These are phyloP conservation scores for Termitomyces sp. DNA, from an alignment of 768 basidiomycete species.

Conservation along the genomic window DNA sequence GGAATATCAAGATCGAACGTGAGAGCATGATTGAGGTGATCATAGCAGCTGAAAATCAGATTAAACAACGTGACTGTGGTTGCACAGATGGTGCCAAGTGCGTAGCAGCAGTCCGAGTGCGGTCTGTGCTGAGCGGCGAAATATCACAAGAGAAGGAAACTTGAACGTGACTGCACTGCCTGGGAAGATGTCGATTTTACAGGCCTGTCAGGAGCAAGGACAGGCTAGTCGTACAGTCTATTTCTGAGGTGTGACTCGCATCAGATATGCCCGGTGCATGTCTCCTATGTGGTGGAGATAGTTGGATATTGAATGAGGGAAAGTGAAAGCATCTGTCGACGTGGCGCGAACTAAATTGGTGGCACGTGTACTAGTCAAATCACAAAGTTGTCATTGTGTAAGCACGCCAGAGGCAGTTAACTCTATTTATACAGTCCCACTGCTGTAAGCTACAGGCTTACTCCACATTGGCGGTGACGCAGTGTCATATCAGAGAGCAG, in stretches of 20 bases:
- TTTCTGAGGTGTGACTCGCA: not conserved
- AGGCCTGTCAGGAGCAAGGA: not conserved
- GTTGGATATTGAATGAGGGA: not conserved
- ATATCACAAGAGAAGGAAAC: no score
- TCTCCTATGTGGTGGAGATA: not conserved
- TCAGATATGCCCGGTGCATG: not conserved
- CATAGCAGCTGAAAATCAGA: not conserved
- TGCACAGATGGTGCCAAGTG: not conserved
- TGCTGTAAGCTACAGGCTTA: no score
- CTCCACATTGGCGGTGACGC: not conserved
- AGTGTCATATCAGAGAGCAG: not conserved
- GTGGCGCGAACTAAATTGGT: not conserved
- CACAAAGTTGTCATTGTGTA: no score
- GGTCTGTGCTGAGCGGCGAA: not conserved
- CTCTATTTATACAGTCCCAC: no score
- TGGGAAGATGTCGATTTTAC: not conserved
- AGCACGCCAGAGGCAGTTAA: no score
- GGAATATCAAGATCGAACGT: not conserved
- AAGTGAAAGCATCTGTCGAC: not conserved
- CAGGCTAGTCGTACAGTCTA: not conserved
- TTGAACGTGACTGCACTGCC: not conserved
- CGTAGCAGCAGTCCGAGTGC: not conserved
- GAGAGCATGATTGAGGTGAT: not conserved
- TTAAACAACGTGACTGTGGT: not conserved
- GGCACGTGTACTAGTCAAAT: no score